Conservation (phyloP, 352 stramenopile species). For the Globisporangium cederbergense region DNA sequence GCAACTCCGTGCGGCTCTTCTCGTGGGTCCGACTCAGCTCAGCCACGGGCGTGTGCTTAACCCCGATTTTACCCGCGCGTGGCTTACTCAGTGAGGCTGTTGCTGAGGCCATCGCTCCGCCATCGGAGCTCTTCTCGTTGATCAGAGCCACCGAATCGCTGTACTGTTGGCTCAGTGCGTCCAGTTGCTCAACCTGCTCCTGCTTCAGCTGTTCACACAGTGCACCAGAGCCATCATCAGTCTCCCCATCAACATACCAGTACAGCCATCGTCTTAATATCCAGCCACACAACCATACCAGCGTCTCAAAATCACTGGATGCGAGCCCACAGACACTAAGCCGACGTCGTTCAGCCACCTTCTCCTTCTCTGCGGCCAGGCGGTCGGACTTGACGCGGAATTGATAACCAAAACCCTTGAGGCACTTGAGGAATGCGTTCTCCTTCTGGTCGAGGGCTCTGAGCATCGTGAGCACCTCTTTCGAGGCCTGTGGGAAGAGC, state of each 20-base stretch:
- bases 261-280: background rate
- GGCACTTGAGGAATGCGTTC: conserved; percentile 65
- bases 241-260: background rate
- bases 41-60: background rate
- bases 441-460: conserved; percentile 37
- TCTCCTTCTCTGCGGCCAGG: background rate
- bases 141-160: conserved; percentile 8
- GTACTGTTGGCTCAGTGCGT: conserved; percentile 4
- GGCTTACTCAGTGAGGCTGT: background rate
- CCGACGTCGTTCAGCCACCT: background rate
- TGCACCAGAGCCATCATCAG: background rate
- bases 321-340: background rate
- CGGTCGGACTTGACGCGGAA: conserved; percentile 10
- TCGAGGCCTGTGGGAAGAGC: conserved; percentile 24
- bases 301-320: background rate
- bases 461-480: conserved; percentile 50
- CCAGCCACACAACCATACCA: conserved; percentile 1
- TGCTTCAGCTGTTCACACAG: conserved; percentile 7
- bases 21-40: conserved; percentile 10
- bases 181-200: conserved; percentile 10
- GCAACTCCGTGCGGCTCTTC: conserved; percentile 11
- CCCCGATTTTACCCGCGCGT: background rate
- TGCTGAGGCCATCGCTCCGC: background rate
- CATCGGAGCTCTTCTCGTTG: background rate
- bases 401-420: conserved; percentile 34